A percentile compares a stretch with the other conserved stretches of the same genome.
These are phyloP conservation scores for Elaphomyces granulatus DNA, from an alignment of 495 filamentous ascomycete genomes.

Conservation along the genomic window DNA sequence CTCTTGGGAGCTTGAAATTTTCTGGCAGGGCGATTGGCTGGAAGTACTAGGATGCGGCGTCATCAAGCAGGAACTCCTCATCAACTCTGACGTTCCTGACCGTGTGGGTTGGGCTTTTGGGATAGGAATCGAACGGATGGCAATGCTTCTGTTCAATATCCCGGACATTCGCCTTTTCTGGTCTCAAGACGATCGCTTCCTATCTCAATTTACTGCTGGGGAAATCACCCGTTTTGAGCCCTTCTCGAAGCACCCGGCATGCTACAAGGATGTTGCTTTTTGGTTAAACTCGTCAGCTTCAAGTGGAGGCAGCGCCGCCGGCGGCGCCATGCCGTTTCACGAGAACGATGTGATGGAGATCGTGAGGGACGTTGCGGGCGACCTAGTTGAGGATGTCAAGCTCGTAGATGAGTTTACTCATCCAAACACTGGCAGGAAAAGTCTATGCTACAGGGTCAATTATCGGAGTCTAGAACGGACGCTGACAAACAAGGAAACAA, in stretches of 20 bases:
- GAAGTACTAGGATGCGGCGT: constrained; percentile 93
- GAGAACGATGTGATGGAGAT: constrained; percentile 98
- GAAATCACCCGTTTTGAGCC: constrained; percentile 58
- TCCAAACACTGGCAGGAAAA: constrained; percentile 69
- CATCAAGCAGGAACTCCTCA: constrained; percentile 62
- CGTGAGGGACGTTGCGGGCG: constrained; percentile 62
- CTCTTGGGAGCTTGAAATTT: constrained; percentile 91
- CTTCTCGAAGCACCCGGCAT: constrained; percentile 80
- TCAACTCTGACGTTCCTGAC: constrained; percentile 57
- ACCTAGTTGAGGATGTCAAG: constrained; percentile 73
- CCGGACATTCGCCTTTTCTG: constrained; percentile 98
- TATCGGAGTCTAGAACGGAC: constrained; percentile 85
- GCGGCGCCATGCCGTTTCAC: constrained; percentile 47
- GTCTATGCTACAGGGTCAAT: constrained; percentile 82
- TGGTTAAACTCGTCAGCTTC: constrained; percentile 51
- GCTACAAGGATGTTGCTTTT: constrained; percentile 85
- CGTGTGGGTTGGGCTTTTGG: constrained; percentile 94
- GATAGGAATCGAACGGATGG: constrained; percentile 79
- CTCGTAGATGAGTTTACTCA: constrained; percentile 77
- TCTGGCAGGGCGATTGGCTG: constrained; percentile 89
- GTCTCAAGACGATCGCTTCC: constrained; percentile 70
- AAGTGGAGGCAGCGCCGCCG: constrained; percentile 34
- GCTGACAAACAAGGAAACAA: constrained; percentile 64
- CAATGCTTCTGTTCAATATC: constrained; percentile 92
- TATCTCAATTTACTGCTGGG: constrained; percentile 61